These are phyloP conservation scores for Sarocladium brachiariae DNA, from an alignment of 2,329 filamentous ascomycete genomes.

Conservation along the genomic window DNA sequence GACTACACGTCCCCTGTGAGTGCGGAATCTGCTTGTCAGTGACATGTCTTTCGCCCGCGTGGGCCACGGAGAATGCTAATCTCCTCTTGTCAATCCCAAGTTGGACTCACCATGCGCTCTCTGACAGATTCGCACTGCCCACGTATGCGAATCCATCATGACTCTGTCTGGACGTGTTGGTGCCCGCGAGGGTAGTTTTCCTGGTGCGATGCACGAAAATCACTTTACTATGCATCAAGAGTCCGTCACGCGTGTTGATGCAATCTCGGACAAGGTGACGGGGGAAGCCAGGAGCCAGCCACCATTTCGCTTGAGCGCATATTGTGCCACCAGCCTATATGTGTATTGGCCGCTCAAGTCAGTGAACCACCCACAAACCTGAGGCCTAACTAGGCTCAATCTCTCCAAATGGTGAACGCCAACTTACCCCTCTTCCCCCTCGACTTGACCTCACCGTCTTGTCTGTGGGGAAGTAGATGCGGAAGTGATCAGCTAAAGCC, in stretches of 20 bases:
- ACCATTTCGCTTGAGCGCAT: conserved; percentile 69
- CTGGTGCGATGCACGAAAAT: conserved; percentile 37
- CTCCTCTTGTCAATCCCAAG: not conserved
- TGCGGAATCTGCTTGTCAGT: conserved; percentile 16
- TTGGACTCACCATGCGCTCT: conserved; percentile 74
- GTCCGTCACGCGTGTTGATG: conserved; percentile 58
- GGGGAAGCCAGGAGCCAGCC: conserved; percentile 63
- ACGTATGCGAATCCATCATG: conserved; percentile 68
- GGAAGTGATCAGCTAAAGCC: conserved; percentile 44
- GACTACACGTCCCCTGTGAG: conserved; percentile 65
- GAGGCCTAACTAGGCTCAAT: not conserved
- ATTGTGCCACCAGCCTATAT: conserved; percentile 73
- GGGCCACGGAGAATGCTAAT: not conserved
- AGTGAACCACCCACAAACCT: conserved; percentile 15
- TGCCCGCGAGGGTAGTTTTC: conserved; percentile 1
- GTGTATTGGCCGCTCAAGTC: conserved; percentile 16
- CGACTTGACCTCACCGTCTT: conserved; percentile 60
- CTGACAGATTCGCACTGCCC: conserved; percentile 86
- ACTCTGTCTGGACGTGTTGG: conserved; percentile 12
- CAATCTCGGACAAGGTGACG: conserved; percentile 66
- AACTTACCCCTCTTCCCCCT: conserved; percentile 51
- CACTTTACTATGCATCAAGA: conserved; percentile 87
- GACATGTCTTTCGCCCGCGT: not conserved
- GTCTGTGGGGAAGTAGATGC: conserved; percentile 74
- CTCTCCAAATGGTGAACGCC: conserved; percentile 9